A percentile compares a stretch with the other conserved stretches of the same genome.
These are phyloP conservation scores for Leccinum pellstonianum DNA, from an alignment of 768 basidiomycete species.

Conservation along the genomic window DNA sequence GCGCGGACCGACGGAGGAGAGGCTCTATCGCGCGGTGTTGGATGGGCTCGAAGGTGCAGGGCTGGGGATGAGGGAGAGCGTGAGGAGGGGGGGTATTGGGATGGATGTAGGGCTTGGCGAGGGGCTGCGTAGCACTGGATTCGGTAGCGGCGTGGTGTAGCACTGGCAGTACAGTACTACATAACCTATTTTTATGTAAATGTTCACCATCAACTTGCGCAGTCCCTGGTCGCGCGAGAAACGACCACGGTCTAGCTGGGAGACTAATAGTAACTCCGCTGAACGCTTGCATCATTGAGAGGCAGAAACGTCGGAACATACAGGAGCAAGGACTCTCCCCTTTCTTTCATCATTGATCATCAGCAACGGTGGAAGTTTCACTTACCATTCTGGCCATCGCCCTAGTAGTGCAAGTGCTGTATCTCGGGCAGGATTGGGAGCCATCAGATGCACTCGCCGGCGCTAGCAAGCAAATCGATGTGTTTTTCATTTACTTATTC, in stretches of 20 bases:
- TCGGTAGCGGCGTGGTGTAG: background rate
- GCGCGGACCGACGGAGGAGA: conserved; percentile 58
- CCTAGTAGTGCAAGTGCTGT: conserved; percentile 54
- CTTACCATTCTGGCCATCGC: conserved; percentile 55
- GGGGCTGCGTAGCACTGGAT: conserved; percentile 19
- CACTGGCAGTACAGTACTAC: too few relatives aligned
- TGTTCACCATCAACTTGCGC: too few relatives aligned
- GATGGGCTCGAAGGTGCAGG: conserved; percentile 52
- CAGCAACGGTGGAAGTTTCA: conserved; percentile 58
- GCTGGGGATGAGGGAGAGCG: conserved; percentile 39
- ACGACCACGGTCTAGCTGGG: too few relatives aligned
- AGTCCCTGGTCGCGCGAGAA: too few relatives aligned
- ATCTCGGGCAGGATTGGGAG: conserved; percentile 79
- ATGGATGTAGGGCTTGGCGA: conserved; percentile 42
- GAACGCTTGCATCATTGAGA: conserved; percentile 7
- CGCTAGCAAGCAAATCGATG: conserved; percentile 57
- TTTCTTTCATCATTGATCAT: too few relatives aligned
- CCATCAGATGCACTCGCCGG: conserved; percentile 69
- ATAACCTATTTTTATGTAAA: too few relatives aligned
- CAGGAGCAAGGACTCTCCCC: too few relatives aligned
- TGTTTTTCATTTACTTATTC: conserved; percentile 4
- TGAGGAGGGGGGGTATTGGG: conserved; percentile 38
- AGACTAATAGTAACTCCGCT: too few relatives aligned
- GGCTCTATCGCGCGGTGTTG: conserved; percentile 64
- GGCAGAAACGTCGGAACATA: conserved; percentile 46